phyloP scores from a whole-genome alignment of 192 early-diverging fungal species.

The Dimargaris cristalligena region DNA sequence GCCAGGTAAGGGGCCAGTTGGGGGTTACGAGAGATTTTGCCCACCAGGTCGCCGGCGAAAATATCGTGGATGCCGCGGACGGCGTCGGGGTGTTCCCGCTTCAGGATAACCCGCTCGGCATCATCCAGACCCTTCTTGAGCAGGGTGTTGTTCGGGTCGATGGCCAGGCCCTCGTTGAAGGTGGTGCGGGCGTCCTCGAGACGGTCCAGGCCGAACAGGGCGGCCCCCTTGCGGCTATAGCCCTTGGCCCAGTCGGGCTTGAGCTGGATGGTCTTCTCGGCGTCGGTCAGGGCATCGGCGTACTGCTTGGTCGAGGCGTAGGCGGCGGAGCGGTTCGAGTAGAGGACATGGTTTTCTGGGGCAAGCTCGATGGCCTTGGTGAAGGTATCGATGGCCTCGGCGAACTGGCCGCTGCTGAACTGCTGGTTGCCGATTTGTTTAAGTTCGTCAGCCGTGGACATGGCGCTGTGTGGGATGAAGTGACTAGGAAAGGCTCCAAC shows the following conservation, averaged over 20 bases:
- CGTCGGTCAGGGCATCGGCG: constrained; percentile 60
- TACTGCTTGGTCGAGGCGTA: constrained; percentile 67
- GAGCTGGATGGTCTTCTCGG: constrained; percentile 65
- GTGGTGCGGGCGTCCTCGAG: constrained; percentile 56
- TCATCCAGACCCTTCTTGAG: constrained; percentile 65
- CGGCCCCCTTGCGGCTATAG: constrained; percentile 79
- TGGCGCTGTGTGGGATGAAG: neutral
- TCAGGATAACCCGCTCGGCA: constrained; percentile 40
- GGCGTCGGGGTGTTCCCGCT: constrained; percentile 14
- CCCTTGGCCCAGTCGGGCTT: constrained; percentile 83
- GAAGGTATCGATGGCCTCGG: constrained; percentile 59
- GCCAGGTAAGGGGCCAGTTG: constrained; percentile 51
- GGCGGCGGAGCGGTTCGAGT: constrained; percentile 81
- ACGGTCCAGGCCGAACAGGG: constrained; percentile 54
- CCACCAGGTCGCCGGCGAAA: constrained; percentile 59
- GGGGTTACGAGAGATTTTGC: constrained; percentile 70
- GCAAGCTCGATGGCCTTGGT: constrained; percentile 76
- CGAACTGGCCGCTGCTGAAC: constrained; percentile 61
- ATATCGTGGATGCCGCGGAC: constrained; percentile 33
- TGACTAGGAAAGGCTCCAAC: neutral
- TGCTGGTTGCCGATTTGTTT: constrained; percentile 72
- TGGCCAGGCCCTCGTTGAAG: constrained; percentile 57
- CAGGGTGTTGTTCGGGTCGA: constrained; percentile 61
- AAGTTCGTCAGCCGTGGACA: constrained; percentile 40
- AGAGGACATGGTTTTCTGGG: constrained; percentile 76